These are phyloP conservation scores for Tuber microsphaerosporum DNA, from an alignment of 495 filamentous ascomycete species.

Conservation along the genomic window DNA sequence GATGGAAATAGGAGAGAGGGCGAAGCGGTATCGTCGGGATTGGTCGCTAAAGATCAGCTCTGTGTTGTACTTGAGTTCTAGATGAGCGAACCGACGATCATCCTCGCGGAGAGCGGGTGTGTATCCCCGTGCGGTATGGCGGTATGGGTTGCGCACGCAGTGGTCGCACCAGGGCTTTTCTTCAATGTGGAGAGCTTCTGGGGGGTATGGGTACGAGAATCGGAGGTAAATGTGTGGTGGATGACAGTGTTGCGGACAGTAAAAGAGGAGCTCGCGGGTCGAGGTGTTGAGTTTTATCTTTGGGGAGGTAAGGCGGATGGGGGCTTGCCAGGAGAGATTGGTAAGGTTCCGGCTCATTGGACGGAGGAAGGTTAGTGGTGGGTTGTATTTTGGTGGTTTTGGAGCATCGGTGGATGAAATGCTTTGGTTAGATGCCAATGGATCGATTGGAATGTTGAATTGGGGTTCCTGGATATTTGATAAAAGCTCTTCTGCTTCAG, in stretches of 20 bases:
- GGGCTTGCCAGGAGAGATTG: background rate
- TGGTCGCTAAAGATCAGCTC: background rate
- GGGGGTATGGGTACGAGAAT: background rate
- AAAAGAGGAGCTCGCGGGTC: constrained; percentile 2
- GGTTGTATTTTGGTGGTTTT: background rate
- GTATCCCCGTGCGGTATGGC: background rate
- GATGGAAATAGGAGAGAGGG: background rate
- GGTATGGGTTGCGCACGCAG: background rate
- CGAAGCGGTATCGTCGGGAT: background rate
- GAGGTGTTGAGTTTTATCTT: background rate
- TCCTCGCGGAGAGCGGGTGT: background rate
- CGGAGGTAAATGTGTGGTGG: background rate
- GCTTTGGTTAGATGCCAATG: background rate
- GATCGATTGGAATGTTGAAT: background rate
- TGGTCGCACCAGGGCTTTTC: background rate
- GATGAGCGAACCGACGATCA: background rate
- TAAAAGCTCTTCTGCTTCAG: background rate
- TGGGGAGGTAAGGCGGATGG: background rate
- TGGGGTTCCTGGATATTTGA: background rate
- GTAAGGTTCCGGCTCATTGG: background rate
- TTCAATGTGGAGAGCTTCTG: background rate
- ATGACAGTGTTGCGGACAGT: background rate
- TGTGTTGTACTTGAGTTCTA: background rate
- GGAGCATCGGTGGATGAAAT: background rate
- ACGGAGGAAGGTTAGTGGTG: background rate